Conservation (phyloP, 2,329 filamentous ascomycete genomes). For the Talaromyces sp. region DNA sequence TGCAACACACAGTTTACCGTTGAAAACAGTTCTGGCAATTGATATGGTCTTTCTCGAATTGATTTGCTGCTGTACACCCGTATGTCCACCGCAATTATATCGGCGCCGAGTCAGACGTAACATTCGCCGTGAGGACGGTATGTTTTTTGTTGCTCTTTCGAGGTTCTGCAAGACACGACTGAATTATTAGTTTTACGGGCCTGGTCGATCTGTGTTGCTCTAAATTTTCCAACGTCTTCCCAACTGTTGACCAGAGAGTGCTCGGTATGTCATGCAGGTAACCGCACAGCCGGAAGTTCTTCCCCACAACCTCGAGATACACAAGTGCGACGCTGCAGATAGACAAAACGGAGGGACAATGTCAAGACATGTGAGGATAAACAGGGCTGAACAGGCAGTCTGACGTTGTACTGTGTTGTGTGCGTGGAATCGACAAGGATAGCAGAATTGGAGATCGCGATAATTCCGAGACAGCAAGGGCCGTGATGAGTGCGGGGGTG, state of each 20-base stretch:
- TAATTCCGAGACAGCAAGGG: background rate
- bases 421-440: background rate
- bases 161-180: background rate
- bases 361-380: background rate
- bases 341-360: background rate
- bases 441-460: background rate
- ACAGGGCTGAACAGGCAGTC: background rate
- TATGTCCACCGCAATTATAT: background rate
- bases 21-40: background rate
- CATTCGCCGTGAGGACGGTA: background rate
- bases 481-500: background rate
- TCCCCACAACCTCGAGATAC: slow-evolving; percentile 8
- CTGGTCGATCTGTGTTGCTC: background rate
- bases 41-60: background rate
- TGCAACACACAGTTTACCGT: slow-evolving; percentile 8
- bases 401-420: background rate
- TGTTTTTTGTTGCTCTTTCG: background rate
- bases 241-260: background rate
- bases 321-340: background rate
- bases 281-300: background rate
- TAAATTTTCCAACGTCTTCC: background rate
- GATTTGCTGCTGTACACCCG: background rate
- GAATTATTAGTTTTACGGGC: slow-evolving; percentile 6
- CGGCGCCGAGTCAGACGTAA: slow-evolving; percentile 6
- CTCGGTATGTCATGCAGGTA: background rate